Conservation (phyloP, 176 grass and related monocot species). For the Carex parvula region DNA sequence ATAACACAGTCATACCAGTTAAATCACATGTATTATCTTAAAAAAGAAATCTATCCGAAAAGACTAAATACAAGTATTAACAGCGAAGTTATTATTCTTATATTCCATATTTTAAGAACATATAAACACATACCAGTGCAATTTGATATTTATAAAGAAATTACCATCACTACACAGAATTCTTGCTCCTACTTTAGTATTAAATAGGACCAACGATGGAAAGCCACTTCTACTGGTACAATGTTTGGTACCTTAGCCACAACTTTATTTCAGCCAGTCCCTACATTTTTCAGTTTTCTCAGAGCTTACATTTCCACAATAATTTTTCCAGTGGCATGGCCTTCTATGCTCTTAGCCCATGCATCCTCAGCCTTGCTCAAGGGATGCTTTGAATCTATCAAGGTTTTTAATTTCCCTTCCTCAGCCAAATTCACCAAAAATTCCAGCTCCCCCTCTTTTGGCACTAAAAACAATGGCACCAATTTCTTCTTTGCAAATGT, state of each 20-base stretch:
- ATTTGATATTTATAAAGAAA: not conserved
- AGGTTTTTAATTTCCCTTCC: constrained; percentile 59
- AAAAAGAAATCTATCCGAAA: not conserved
- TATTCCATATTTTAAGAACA: not conserved
- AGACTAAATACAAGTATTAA: not conserved
- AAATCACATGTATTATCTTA: not conserved
- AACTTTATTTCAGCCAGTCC: not conserved
- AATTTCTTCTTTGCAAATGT: constrained; percentile 64
- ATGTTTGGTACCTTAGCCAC: not conserved
- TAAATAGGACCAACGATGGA: too few relatives aligned
- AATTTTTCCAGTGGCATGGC: constrained; percentile 77
- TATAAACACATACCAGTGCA: not conserved
- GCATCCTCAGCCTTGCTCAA: constrained; percentile 53
- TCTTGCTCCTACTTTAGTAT: not conserved
- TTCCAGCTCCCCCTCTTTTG: constrained; percentile 58
- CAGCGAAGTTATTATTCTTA: not conserved
- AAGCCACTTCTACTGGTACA: not conserved
- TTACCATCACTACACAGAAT: not conserved
- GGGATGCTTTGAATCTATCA: constrained; percentile 50
- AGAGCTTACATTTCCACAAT: constrained; percentile 48
- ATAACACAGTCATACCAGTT: not conserved
- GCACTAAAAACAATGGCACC: constrained; percentile 39
- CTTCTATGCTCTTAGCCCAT: constrained; percentile 68
- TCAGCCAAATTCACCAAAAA: constrained; percentile 49
- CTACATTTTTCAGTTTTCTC: constrained; percentile 13